These are phyloP conservation scores for Pisolithus sp. DNA, from an alignment of 768 basidiomycete genomes.

Conservation along the genomic window DNA sequence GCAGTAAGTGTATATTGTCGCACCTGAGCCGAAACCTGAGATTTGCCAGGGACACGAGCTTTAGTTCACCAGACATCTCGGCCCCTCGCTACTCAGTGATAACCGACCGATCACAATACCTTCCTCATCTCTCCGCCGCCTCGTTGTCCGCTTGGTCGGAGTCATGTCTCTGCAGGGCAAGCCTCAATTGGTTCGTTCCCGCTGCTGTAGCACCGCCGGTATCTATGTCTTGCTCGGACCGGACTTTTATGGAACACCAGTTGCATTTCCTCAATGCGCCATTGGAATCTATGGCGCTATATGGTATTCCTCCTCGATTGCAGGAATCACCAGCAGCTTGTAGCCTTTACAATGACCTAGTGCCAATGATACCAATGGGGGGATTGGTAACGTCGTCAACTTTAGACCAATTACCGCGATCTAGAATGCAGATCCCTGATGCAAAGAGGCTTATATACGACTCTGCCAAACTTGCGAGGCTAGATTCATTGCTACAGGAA, in stretches of 20 bases:
- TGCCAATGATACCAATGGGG: slow-evolving; percentile 55
- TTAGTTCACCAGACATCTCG: slow-evolving; percentile 14
- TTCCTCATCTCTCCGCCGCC: slow-evolving; percentile 58
- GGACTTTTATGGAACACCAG: slow-evolving; percentile 74
- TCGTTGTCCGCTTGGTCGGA: slow-evolving; percentile 53
- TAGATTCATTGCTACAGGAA: slow-evolving; percentile 85
- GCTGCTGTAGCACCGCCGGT: slow-evolving; percentile 82
- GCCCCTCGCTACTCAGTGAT: slow-evolving; percentile 9
- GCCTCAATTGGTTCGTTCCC: slow-evolving; percentile 82
- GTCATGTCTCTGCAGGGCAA: slow-evolving; percentile 78
- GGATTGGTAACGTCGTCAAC: slow-evolving; percentile 70
- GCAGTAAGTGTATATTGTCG: slow-evolving; percentile 32
- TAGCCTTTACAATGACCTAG: slow-evolving; percentile 35
- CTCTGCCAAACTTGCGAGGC: slow-evolving; percentile 89
- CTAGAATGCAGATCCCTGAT: slow-evolving; percentile 89
- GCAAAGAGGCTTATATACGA: slow-evolving; percentile 93
- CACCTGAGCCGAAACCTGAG: slow-evolving; percentile 4
- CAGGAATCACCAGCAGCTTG: slow-evolving; percentile 53
- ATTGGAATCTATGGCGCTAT: slow-evolving; percentile 70
- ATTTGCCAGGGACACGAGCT: slow-evolving; percentile 15
- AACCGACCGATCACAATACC: slow-evolving; percentile 33
- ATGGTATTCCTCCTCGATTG: slow-evolving; percentile 70
- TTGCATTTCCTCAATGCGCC: slow-evolving; percentile 56
- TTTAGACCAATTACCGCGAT: slow-evolving; percentile 65
- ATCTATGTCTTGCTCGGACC: slow-evolving; percentile 61